phyloP scores from a whole-genome alignment of 208 protist genomes.

The Leishmania martiniquensis region DNA sequence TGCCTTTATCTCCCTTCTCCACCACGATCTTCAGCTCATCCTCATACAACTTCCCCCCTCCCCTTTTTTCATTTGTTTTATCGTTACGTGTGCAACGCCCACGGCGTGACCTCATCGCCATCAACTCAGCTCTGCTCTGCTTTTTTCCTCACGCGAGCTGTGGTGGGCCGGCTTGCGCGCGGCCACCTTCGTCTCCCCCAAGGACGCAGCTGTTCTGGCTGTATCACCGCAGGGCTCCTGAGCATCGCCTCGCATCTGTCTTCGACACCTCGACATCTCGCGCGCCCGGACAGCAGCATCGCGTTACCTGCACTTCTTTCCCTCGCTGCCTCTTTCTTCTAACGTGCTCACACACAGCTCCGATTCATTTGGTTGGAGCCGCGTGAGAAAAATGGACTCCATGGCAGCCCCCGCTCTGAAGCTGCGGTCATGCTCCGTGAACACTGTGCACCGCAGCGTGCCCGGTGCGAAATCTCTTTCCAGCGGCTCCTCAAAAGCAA shows the following conservation, averaged over 20 bases:
- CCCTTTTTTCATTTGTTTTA: background rate
- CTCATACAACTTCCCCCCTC: background rate
- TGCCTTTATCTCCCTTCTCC: too few relatives aligned
- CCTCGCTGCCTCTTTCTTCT: constrained; percentile 2
- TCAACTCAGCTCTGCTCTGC: background rate
- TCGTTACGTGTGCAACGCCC: too few relatives aligned
- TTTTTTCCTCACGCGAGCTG: too few relatives aligned
- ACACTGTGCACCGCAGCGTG: constrained; percentile 13
- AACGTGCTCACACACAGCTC: background rate
- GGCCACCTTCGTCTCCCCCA: background rate
- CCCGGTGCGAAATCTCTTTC: background rate
- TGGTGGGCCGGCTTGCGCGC: background rate
- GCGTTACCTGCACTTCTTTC: background rate
- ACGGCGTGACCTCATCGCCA: background rate
- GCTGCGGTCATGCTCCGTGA: constrained; percentile 24
- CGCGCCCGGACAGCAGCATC: background rate
- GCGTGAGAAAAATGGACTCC: constrained; percentile 8
- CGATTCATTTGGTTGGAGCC: background rate
- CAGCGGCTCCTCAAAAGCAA: background rate
- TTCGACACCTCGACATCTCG: background rate
- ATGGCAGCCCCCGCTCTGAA: constrained; percentile 6
- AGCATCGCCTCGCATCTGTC: background rate
- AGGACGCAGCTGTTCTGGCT: background rate
- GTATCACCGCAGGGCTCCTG: background rate
- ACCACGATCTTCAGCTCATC: background rate